Evolutionary conservation across 1,139 yeast species (phyloP), one percentile per base, ranked within the genome.

Genomic region (Debaryomyces nepalensis): DNA sequence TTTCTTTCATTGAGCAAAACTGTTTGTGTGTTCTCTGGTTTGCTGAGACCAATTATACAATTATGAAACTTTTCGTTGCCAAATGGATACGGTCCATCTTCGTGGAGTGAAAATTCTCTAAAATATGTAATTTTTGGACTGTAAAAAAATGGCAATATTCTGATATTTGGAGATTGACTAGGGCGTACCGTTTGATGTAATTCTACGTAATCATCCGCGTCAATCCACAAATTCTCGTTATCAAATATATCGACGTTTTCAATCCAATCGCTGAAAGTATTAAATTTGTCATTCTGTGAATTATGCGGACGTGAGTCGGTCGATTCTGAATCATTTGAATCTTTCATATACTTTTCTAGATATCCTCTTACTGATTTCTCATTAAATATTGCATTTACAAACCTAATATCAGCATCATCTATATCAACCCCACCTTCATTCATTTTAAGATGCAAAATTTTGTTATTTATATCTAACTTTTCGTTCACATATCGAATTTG

Each of bases 91-190:
- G 65, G 69, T 7, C 83, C 79, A 19, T 73, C 70, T 31, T 75
- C 72, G 26, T 74, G 71, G 2, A 79, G 73, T 22, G 68, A 58
- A 46, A 63, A 73, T 46, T 86, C 87, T 43, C 96, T 74, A 51
- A 83, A 77, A 61, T 89, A 91, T 20, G 85, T 76, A 59, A 89
- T 84, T 44, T 84, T 75, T 0, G 97, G 97, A 0, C 96, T 72
- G 50, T 70, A 79, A 45, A 87, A 73, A 51, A 91, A 70, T 1
- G 96, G 95, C 14, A 72, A 54, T 0, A 87, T 75, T 12, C 67
- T 66, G 37, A 91, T 75, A 33, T 70, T 64, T 0, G 95, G 93
- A 34, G 73, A 64, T 2, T 77, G 70, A 4, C 78, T 68, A 2
- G 63, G 68, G 18, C 70, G 61, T 47, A 75, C 69, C n/a, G 66